Percentiles rank a stretch among this genome's conserved stretches.
phyloP scores from a whole-genome alignment of 768 basidiomycete species.

The Ephemerocybe angulata region DNA sequence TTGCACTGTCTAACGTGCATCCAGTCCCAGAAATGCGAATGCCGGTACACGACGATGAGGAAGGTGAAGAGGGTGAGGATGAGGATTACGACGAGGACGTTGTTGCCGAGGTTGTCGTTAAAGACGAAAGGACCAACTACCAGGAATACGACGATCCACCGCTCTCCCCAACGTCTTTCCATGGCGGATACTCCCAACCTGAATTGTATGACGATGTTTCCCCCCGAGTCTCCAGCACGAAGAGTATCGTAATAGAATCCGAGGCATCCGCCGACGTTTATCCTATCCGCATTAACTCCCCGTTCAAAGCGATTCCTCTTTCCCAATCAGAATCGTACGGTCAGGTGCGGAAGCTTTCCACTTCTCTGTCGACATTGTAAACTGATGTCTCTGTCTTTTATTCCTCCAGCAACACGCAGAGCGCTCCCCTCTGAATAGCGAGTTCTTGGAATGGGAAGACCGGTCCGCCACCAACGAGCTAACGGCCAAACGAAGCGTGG shows the following conservation, averaged over 20 bases:
- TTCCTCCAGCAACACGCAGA: conserved; percentile 30
- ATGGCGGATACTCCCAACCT: conserved; percentile 40
- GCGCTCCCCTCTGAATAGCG: conserved; percentile 50
- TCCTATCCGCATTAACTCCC: conserved; percentile 43
- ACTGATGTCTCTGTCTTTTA: conserved; percentile 9
- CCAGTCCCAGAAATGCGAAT: conserved; percentile 62
- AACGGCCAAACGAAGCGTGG: conserved; percentile 49
- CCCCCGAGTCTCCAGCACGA: conserved; percentile 55
- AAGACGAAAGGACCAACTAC: conserved; percentile 42
- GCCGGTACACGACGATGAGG: conserved; percentile 57
- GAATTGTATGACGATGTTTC: conserved; percentile 51
- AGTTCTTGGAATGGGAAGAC: conserved; percentile 52
- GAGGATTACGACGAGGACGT: conserved; percentile 47
- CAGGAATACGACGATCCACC: conserved; percentile 44
- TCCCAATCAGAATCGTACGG: conserved; percentile 11
- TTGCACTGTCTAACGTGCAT: conserved; percentile 6
- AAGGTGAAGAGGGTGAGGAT: conserved; percentile 57
- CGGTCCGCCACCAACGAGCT: conserved; percentile 17
- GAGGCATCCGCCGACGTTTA: conserved; percentile 55
- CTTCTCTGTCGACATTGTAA: not conserved
- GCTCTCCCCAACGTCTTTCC: conserved; percentile 50
- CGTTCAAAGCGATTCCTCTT: conserved; percentile 34
- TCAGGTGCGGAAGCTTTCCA: conserved; percentile 3
- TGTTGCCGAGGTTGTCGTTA: conserved; percentile 26
- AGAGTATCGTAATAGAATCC: conserved; percentile 59